These are phyloP conservation scores for Aspergillus homomorphus DNA, from an alignment of 495 filamentous ascomycete species.

Conservation along the genomic window DNA sequence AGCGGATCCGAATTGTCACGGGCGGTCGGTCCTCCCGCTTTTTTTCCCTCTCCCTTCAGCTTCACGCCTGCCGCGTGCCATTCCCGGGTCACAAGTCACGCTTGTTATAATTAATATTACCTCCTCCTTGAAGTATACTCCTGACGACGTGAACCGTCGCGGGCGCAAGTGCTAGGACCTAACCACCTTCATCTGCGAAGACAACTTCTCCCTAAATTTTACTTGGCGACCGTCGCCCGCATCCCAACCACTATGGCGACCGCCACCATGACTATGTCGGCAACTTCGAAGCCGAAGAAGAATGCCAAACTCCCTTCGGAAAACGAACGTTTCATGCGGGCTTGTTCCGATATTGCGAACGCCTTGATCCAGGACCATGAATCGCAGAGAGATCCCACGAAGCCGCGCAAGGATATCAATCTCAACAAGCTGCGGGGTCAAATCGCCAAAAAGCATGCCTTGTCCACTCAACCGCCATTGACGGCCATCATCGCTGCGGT, in stretches of 20 bases:
- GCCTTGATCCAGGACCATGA: constrained; percentile 92
- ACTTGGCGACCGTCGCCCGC: neutral
- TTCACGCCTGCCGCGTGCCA: neutral
- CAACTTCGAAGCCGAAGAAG: constrained; percentile 56
- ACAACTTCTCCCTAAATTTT: neutral
- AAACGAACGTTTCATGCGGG: constrained; percentile 87
- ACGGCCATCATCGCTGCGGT: constrained; percentile 97
- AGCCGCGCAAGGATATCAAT: constrained; percentile 81
- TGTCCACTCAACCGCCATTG: constrained; percentile 81
- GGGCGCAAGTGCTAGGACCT: too few relatives aligned
- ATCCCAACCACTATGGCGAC: constrained; percentile 53
- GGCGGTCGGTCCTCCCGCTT: constrained; percentile 21
- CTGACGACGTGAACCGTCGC: too few relatives aligned
- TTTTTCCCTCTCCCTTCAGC: neutral
- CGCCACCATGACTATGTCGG: constrained; percentile 57
- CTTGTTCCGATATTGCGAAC: constrained; percentile 92
- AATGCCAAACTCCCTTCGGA: constrained; percentile 78
- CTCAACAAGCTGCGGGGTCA: constrained; percentile 85
- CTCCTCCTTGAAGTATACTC: too few relatives aligned
- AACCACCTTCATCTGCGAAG: neutral
- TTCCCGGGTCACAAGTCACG: neutral
- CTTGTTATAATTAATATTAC: too few relatives aligned
- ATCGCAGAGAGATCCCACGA: constrained; percentile 63
- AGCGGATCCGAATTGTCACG: constrained; percentile 38
- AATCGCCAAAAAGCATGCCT: constrained; percentile 84